These are phyloP conservation scores for Blastobotrys proliferans DNA, from an alignment of 1,139 yeast genomes.

Conservation along the genomic window DNA sequence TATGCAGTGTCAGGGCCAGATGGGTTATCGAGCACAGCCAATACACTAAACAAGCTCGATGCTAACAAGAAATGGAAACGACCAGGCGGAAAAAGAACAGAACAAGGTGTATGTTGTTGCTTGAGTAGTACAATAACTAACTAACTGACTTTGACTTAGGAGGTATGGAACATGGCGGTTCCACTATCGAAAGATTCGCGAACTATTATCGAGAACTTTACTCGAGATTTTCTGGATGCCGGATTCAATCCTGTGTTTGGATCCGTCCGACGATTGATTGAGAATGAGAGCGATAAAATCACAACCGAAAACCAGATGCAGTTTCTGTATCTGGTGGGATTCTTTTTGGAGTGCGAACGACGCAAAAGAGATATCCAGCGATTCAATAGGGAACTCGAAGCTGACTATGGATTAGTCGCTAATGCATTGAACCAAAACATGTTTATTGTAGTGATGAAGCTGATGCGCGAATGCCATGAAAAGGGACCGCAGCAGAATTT, in stretches of 20 bases:
- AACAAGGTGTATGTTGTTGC: constrained; percentile 34
- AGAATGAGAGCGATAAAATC: constrained; percentile 38
- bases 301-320: constrained; percentile 40
- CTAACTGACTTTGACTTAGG: constrained; percentile 19
- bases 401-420: constrained; percentile 55
- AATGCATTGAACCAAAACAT: constrained; percentile 63
- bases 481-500: constrained; percentile 34
- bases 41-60: constrained; percentile 59
- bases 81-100: constrained; percentile 30
- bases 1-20: constrained; percentile 76
- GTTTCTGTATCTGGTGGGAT: constrained; percentile 60
- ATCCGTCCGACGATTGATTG: constrained; percentile 49
- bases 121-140: constrained; percentile 43
- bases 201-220: constrained; percentile 43
- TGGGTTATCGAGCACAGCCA: constrained; percentile 47
- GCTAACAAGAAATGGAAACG: constrained; percentile 62
- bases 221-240: constrained; percentile 62
- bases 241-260: constrained; percentile 67
- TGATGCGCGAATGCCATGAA: constrained; percentile 52
- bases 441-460: constrained; percentile 55
- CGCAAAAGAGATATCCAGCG: constrained; percentile 9
- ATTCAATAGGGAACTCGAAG: constrained; percentile 6
- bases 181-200: constrained; percentile 36
- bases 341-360: constrained; percentile 54
- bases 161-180: constrained; percentile 28